Percentiles rank a stretch among this genome's conserved stretches.
These are phyloP conservation scores for Mycena vulgaris DNA, from an alignment of 768 basidiomycete species.

Conservation along the genomic window DNA sequence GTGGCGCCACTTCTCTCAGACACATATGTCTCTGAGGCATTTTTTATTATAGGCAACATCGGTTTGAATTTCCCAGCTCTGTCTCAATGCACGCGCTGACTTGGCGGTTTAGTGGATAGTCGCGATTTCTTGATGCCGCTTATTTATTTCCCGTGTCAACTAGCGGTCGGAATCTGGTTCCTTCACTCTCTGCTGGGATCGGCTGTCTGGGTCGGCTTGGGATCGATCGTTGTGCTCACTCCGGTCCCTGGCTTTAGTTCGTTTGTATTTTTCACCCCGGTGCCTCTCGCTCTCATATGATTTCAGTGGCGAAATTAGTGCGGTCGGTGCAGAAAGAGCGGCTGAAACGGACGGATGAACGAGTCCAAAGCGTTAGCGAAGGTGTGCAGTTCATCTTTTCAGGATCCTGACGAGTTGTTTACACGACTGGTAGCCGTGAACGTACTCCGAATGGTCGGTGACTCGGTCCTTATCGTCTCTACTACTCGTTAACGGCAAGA, in stretches of 20 bases:
- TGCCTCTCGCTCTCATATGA: not conserved
- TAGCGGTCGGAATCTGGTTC: constrained; percentile 57
- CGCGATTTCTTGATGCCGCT: constrained; percentile 20
- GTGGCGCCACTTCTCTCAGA: not conserved
- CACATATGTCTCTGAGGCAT: constrained; percentile 16
- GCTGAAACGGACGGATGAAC: constrained; percentile 72
- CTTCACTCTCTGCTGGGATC: constrained; percentile 52
- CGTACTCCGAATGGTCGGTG: constrained; percentile 75
- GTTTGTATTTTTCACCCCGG: not conserved
- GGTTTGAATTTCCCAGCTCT: not conserved
- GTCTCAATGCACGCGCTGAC: not conserved
- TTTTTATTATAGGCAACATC: constrained; percentile 4
- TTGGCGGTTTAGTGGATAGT: constrained; percentile 9
- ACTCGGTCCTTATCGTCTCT: constrained; percentile 51
- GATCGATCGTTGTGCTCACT: constrained; percentile 47
- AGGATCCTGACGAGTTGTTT: no score
- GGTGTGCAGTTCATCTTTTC: constrained; percentile 53
- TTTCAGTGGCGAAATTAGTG: constrained; percentile 28
- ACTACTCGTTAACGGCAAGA: constrained; percentile 1
- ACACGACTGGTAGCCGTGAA: constrained; percentile 59
- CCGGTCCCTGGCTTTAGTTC: constrained; percentile 71
- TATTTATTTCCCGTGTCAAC: constrained; percentile 38
- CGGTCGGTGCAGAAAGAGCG: constrained; percentile 59
- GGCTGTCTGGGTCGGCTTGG: constrained; percentile 33
- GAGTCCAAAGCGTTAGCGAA: constrained; percentile 75